Evolutionary conservation across 148 eudicot genomes (phyloP).

Genomic region (Rhododendron simsii): DNA sequence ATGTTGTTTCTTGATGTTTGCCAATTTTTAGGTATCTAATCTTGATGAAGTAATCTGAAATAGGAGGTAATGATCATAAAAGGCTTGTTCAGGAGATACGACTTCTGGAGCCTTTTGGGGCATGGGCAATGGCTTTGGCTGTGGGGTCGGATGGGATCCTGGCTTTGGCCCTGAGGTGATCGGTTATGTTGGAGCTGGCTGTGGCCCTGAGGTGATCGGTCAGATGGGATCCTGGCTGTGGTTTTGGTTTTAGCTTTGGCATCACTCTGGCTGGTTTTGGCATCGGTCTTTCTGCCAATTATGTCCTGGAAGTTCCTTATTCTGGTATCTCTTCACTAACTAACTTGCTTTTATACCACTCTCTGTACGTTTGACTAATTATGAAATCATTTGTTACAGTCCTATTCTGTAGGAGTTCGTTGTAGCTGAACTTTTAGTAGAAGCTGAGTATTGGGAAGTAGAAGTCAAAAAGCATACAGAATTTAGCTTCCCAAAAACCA

Average conservation of each 20-base stretch:
- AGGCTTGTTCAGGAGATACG: slow-evolving; percentile 64
- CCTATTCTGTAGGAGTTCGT: not conserved
- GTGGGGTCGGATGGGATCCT: slow-evolving; percentile 99
- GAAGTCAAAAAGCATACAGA: not conserved
- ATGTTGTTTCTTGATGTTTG: not conserved
- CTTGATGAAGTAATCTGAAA: too few species aligned
- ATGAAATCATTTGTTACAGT: not conserved
- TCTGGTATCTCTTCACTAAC: slow-evolving; percentile 33
- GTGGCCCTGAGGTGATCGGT: slow-evolving; percentile 89
- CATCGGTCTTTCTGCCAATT: slow-evolving; percentile 83
- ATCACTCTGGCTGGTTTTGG: slow-evolving; percentile 84
- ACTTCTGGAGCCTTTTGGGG: slow-evolving; percentile 97
- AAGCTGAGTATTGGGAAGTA: not conserved
- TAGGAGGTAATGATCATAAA: slow-evolving; percentile 68
- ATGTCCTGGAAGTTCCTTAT: slow-evolving; percentile 51
- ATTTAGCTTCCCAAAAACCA: not conserved
- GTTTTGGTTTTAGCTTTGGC: slow-evolving; percentile 84
- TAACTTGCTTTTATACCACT: not conserved
- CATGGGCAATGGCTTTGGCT: slow-evolving; percentile 86
- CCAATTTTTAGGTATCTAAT: too few species aligned
- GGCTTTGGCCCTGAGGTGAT: slow-evolving; percentile 98
- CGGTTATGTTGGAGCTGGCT: slow-evolving; percentile 79
- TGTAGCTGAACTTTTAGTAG: not conserved
- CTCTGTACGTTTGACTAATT: not conserved
- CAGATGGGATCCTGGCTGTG: slow-evolving; percentile 57